Conservation (phyloP, 495 filamentous ascomycete genomes). For the Annulohypoxylon nitens region DNA sequence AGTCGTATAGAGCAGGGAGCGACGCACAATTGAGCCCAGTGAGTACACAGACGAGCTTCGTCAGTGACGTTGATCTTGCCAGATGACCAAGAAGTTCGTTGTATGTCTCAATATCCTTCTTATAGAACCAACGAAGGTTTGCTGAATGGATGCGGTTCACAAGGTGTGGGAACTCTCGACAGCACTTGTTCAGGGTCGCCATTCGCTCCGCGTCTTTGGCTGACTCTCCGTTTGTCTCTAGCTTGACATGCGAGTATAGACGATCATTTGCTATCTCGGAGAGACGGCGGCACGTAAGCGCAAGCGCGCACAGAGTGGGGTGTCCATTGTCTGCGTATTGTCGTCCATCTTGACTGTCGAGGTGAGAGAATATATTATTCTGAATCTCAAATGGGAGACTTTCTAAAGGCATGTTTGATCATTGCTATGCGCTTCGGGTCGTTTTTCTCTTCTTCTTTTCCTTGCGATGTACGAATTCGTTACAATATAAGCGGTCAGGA, state of each 20-base stretch:
- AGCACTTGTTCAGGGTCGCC: not conserved
- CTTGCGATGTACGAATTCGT: too few species aligned
- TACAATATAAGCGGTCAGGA: too few species aligned
- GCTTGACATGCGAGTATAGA: conserved; percentile 14
- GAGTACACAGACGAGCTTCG: not conserved
- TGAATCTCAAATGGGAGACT: conserved; percentile 18
- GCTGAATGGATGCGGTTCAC: conserved; percentile 17
- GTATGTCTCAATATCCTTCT: not conserved
- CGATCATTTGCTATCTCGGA: not conserved
- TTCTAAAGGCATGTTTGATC: conserved; percentile 6
- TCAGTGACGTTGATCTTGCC: conserved; percentile 22
- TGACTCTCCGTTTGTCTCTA: not conserved
- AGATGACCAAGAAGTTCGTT: conserved; percentile 20
- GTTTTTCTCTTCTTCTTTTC: too few species aligned
- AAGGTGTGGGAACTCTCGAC: conserved; percentile 1
- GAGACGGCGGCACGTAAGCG: conserved; percentile 27
- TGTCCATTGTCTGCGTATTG: conserved; percentile 1
- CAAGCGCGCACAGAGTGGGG: conserved; percentile 28
- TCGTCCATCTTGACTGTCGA: not conserved
- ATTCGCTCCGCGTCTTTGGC: conserved; percentile 2
- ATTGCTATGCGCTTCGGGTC: too few species aligned
- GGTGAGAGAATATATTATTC: conserved; percentile 16
- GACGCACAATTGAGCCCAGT: not conserved
- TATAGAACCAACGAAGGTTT: not conserved
- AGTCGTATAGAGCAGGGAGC: conserved; percentile 17